Evolutionary conservation across 1,284 basidiomycete genomes (phyloP).

Genomic region (Moniliophthora roreri): DNA sequence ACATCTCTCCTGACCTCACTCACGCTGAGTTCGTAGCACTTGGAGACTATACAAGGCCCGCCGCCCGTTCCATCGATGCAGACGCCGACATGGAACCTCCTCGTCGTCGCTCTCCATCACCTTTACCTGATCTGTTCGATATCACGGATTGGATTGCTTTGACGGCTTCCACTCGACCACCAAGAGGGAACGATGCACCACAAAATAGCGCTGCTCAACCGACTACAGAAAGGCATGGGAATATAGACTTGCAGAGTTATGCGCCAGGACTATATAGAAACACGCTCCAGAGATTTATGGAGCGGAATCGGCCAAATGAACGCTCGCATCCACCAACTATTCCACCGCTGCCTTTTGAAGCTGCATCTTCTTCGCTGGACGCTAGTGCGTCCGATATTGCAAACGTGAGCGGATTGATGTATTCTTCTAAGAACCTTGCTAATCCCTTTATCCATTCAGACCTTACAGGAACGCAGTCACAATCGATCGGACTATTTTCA

Average conservation of each 20-base stretch:
- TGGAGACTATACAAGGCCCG: background rate
- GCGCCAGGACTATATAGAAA: slow-evolving; percentile 44
- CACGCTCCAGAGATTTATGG: slow-evolving; percentile 34
- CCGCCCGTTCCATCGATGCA: background rate
- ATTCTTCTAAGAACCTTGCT: background rate
- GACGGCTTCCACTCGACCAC: background rate
- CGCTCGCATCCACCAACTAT: slow-evolving; percentile 19
- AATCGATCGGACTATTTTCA: background rate
- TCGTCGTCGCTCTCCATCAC: background rate
- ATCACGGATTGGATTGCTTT: background rate
- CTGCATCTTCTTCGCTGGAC: background rate
- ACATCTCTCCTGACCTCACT: background rate
- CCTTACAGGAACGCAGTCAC: too few relatives aligned
- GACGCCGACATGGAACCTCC: background rate
- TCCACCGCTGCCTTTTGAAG: slow-evolving; percentile 23
- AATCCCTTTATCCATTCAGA: too few relatives aligned
- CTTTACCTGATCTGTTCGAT: background rate
- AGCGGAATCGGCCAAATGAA: slow-evolving; percentile 20
- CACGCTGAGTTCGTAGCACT: background rate
- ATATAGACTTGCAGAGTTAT: slow-evolving; percentile 36
- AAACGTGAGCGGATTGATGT: background rate
- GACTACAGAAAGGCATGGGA: slow-evolving; percentile 5
- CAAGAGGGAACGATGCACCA: background rate
- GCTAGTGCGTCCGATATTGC: background rate
- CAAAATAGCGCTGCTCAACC: slow-evolving; percentile 2